Evolutionary conservation across 2,329 filamentous ascomycete genomes (phyloP).

Genomic region (Incumbomyces lentus): DNA sequence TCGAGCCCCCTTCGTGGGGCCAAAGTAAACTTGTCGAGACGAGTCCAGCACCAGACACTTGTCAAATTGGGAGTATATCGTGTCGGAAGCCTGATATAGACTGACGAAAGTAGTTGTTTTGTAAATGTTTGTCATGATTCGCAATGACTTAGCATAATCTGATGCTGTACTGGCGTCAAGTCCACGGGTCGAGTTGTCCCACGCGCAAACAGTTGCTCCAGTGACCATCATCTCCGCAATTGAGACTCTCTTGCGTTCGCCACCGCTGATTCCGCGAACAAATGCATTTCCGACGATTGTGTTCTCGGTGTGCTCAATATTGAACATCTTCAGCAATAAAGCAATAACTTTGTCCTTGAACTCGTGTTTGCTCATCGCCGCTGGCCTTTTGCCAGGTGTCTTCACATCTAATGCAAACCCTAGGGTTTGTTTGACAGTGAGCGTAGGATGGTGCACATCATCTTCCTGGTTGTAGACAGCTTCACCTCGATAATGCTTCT

Average conservation of each 20-base stretch:
- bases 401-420: constrained; percentile 78
- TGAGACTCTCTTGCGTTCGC: constrained; percentile 68
- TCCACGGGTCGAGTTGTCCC: constrained; percentile 65
- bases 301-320: constrained; percentile 76
- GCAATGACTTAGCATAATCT: constrained; percentile 58
- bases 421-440: constrained; percentile 80
- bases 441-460: constrained; percentile 71
- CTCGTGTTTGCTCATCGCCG: constrained; percentile 58
- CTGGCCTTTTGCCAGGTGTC: constrained; percentile 68
- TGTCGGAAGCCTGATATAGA: constrained; percentile 75
- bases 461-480: constrained; percentile 80
- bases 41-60: constrained; percentile 74
- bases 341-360: constrained; percentile 69
- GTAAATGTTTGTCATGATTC: constrained; percentile 74
- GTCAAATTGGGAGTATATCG: constrained; percentile 69
- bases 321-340: constrained; percentile 80
- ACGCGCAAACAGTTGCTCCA: constrained; percentile 59
- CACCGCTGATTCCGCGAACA: constrained; percentile 68
- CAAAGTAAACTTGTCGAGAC: constrained; percentile 67
- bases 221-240: constrained; percentile 78
- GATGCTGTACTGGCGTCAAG: constrained; percentile 59
- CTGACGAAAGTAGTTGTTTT: constrained; percentile 76
- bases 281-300: constrained; percentile 79
- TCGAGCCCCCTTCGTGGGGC: constrained; percentile 55
- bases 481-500: constrained; percentile 64